Percentiles rank a stretch among this genome's conserved stretches.
phyloP scores from a whole-genome alignment of 2,329 filamentous ascomycete species.

The Penicillium sp. region DNA sequence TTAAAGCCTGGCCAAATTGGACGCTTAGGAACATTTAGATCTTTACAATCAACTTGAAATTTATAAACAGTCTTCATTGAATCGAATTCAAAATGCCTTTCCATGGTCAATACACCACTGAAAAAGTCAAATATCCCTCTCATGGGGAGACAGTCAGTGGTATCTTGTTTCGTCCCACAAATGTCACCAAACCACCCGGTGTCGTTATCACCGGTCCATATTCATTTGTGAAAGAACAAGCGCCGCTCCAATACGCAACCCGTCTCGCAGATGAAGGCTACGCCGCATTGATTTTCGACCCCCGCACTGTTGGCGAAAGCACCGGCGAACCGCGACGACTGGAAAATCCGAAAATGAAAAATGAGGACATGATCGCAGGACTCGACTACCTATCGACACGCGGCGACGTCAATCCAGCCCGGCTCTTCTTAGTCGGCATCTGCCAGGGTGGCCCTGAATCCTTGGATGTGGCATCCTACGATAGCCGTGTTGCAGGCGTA shows the following conservation, averaged over 20 bases:
- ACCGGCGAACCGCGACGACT: constrained; percentile 32
- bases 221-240: constrained; percentile 38
- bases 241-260: constrained; percentile 34
- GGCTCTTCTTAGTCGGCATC: constrained; percentile 34
- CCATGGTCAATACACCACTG: constrained; percentile 31
- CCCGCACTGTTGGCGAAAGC: constrained; percentile 36
- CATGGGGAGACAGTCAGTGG: constrained; percentile 30
- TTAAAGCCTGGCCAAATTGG: background rate
- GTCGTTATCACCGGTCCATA: constrained; percentile 29
- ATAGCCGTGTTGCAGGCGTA: constrained; percentile 24
- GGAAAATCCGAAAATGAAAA: constrained; percentile 37
- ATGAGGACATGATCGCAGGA: constrained; percentile 32
- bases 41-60: background rate
- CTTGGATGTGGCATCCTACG: constrained; percentile 35
- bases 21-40: background rate
- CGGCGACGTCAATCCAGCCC: constrained; percentile 28
- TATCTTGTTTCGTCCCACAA: constrained; percentile 24
- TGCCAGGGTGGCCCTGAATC: constrained; percentile 36
- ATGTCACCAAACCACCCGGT: constrained; percentile 29
- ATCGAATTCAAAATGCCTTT: constrained; percentile 25
- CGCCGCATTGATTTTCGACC: constrained; percentile 36
- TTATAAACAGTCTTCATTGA: background rate
- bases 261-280: constrained; percentile 38
- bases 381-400: constrained; percentile 33
- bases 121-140: constrained; percentile 31